Conservation (phyloP, 148 eudicot species). For the Hydrangea macrophylla region DNA sequence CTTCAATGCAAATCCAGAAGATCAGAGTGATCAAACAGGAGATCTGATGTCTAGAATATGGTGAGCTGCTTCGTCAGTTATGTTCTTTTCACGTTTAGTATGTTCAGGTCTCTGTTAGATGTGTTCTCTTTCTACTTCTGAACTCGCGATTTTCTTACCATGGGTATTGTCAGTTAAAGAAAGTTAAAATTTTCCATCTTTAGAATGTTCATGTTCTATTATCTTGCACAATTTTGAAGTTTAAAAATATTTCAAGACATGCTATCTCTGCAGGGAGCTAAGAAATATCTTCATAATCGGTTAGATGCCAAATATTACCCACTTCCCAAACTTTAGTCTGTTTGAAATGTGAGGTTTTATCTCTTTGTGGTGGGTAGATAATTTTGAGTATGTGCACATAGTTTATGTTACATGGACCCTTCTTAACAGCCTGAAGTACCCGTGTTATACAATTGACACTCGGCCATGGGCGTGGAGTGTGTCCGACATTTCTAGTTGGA, state of each 20-base stretch:
- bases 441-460: no score
- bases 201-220: background rate
- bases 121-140: background rate
- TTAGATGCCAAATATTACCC: slow-evolving; percentile 5
- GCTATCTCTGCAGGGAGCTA: no score
- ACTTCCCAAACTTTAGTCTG: background rate
- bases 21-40: slow-evolving; percentile 43
- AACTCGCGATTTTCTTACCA: background rate
- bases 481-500: no score
- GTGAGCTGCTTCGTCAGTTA: slow-evolving; percentile 33
- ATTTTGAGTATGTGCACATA: background rate
- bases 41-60: slow-evolving; percentile 62
- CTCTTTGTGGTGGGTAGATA: background rate
- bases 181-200: background rate
- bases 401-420: no score
- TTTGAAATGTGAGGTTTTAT: slow-evolving; percentile 3
- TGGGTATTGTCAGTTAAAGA: background rate
- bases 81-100: background rate
- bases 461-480: no score
- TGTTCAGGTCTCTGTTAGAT: background rate
- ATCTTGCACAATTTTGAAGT: background rate
- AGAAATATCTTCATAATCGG: no score
- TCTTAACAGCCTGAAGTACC: no score
- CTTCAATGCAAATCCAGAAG: slow-evolving; percentile 65
- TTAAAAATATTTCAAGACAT: background rate